Percentiles rank a stretch among this genome's conserved stretches.
Conservation (phyloP, 2,329 filamentous ascomycete species). For the Calonectria crousiana region DNA sequence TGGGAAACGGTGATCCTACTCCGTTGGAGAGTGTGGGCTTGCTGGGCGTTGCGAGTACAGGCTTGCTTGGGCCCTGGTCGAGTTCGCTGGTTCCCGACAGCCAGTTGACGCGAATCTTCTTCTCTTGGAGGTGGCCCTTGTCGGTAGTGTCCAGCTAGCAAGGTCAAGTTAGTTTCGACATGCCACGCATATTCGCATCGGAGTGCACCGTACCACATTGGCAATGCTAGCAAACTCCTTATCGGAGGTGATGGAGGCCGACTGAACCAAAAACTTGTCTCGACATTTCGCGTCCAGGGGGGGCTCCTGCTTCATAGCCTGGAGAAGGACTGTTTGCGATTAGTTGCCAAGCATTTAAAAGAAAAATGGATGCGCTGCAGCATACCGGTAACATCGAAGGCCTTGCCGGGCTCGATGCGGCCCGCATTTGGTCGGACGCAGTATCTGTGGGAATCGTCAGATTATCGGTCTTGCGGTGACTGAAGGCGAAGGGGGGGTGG, state of each 20-base stretch:
- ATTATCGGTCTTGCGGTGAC: constrained; percentile 27
- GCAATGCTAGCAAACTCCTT: constrained; percentile 86
- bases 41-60: constrained; percentile 54
- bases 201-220: constrained; percentile 74
- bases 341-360: constrained; percentile 18
- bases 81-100: constrained; percentile 70
- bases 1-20: constrained; percentile 48
- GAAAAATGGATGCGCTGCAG: constrained; percentile 6
- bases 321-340: constrained; percentile 79
- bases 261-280: constrained; percentile 98
- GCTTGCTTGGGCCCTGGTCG: constrained; percentile 40
- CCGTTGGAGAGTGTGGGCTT: constrained; percentile 55
- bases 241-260: constrained; percentile 84
- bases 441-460: constrained; percentile 73
- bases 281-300: constrained; percentile 88
- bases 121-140: constrained; percentile 86
- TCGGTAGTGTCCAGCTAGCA: constrained; percentile 81
- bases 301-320: constrained; percentile 98
- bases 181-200: background rate
- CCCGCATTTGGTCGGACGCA: constrained; percentile 98
- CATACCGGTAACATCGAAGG: constrained; percentile 93
- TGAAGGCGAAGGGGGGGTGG: constrained; percentile 31
- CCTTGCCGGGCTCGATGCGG: constrained; percentile 88
- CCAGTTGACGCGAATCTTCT: constrained; percentile 95
- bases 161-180: constrained; percentile 20